Percentiles rank a stretch among this genome's conserved stretches.
Conservation (phyloP, 805 yeast genomes). For the Yarrowia divulgata region DNA sequence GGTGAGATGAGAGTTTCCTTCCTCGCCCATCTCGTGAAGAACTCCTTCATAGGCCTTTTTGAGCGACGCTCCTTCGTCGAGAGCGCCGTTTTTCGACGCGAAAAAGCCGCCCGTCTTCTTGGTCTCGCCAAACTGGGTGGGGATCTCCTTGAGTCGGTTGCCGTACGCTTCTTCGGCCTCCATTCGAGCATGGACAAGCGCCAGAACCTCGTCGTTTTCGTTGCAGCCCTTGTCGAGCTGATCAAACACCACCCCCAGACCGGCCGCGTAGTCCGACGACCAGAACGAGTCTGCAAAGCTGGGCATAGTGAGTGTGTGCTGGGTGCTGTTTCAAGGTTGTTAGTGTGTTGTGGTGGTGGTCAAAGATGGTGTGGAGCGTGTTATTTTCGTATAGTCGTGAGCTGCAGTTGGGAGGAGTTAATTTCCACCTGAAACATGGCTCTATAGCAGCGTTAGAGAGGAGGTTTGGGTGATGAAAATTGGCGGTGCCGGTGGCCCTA, state of each 20-base stretch:
- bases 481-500: too few species aligned
- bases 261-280: constrained; percentile 70
- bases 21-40: constrained; percentile 60
- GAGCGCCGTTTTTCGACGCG: constrained; percentile 40
- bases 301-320: constrained; percentile 48
- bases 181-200: constrained; percentile 70
- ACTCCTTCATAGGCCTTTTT: constrained; percentile 68
- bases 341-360: background rate
- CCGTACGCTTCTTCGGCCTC: constrained; percentile 77
- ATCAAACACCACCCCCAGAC: constrained; percentile 51
- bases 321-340: background rate
- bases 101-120: constrained; percentile 53
- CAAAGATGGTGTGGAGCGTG: constrained; percentile 8
- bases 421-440: constrained; percentile 22
- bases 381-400: constrained; percentile 22
- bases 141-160: constrained; percentile 56
- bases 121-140: constrained; percentile 51
- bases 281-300: constrained; percentile 80
- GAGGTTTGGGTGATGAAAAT: background rate
- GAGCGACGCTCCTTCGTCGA: constrained; percentile 71
- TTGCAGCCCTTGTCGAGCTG: constrained; percentile 61
- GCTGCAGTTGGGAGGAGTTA: constrained; percentile 28
- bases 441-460: background rate
- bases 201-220: constrained; percentile 74
- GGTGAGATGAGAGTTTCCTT: constrained; percentile 65